Conservation (phyloP, 805 yeast species). For the Wickerhamomyces chaumierensis region DNA sequence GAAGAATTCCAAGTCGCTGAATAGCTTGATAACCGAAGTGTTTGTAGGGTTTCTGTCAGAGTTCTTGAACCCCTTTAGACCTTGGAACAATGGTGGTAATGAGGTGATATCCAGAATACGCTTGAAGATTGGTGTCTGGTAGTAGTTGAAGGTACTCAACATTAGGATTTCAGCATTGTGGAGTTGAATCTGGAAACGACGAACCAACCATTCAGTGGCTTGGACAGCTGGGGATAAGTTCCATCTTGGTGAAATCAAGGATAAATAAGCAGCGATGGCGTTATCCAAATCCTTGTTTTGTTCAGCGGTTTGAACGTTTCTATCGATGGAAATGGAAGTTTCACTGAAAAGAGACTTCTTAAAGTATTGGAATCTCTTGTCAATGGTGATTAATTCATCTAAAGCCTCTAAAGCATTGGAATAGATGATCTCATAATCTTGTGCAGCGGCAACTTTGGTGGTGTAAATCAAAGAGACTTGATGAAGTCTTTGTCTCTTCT, state of each 20-base stretch:
- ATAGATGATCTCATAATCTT: slow-evolving; percentile 78
- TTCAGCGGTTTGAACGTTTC: slow-evolving; percentile 73
- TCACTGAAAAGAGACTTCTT: slow-evolving; percentile 70
- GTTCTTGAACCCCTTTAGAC: slow-evolving; percentile 60
- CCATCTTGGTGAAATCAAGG: slow-evolving; percentile 68
- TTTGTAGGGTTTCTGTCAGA: slow-evolving; percentile 53
- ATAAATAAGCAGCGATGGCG: slow-evolving; percentile 65
- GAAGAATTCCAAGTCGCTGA: slow-evolving; percentile 59
- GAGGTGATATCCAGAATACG: slow-evolving; percentile 64
- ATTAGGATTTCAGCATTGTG: slow-evolving; percentile 67
- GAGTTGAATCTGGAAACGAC: slow-evolving; percentile 79
- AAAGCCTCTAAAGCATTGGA: slow-evolving; percentile 67
- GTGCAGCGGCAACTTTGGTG: slow-evolving; percentile 82
- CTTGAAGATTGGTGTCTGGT: slow-evolving; percentile 59
- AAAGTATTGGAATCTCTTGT: slow-evolving; percentile 65
- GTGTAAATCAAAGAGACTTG: slow-evolving; percentile 82
- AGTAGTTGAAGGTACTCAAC: slow-evolving; percentile 72
- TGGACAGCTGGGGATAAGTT: slow-evolving; percentile 62
- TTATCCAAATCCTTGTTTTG: slow-evolving; percentile 62
- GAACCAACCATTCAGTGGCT: slow-evolving; percentile 89
- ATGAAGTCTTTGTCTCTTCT: slow-evolving; percentile 76
- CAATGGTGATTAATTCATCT: slow-evolving; percentile 58
- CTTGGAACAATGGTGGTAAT: slow-evolving; percentile 71
- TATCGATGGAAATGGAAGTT: slow-evolving; percentile 66
- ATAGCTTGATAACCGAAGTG: slow-evolving; percentile 56